phyloP scores from a whole-genome alignment of 1,284 basidiomycete genomes.

The Kalmanozyma brasiliensis region DNA sequence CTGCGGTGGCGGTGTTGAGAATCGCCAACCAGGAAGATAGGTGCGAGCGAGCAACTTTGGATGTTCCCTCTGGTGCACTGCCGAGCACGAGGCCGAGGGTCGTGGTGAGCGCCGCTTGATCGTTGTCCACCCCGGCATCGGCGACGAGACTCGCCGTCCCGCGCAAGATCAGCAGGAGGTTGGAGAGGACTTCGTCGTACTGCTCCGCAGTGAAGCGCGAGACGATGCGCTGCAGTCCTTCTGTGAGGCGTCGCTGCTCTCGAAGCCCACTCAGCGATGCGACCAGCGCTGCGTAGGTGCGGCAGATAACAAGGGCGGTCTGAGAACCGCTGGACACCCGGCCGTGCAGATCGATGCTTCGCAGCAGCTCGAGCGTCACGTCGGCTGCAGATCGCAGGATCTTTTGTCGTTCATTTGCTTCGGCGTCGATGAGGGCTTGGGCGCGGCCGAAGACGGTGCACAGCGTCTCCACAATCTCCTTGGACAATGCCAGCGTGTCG shows the following conservation, averaged over 20 bases:
- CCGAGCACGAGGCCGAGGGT: conserved; percentile 36
- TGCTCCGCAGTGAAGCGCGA: conserved; percentile 13
- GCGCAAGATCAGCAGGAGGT: conserved; percentile 8
- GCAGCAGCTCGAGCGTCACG: conserved; percentile 23
- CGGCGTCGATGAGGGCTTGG: neutral
- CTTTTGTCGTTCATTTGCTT: neutral
- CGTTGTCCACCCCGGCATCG: conserved; percentile 12
- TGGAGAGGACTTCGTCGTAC: conserved; percentile 15
- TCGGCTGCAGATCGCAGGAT: conserved; percentile 14
- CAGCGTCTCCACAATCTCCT: conserved; percentile 2
- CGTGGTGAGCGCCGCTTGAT: conserved; percentile 18
- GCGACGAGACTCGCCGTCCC: too few species aligned
- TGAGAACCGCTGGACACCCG: neutral
- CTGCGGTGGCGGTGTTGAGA: conserved; percentile 5
- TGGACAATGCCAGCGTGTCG: neutral
- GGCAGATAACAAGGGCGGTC: neutral
- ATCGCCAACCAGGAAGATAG: conserved; percentile 35
- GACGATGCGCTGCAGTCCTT: conserved; percentile 24
- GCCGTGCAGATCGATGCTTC: conserved; percentile 12
- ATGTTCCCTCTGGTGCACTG: conserved; percentile 41
- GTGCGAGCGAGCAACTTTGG: conserved; percentile 28
- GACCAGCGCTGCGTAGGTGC: neutral
- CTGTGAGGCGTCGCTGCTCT: conserved; percentile 13
- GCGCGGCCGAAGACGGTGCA: conserved; percentile 12
- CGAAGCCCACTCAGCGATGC: conserved; percentile 17